Percentiles rank a stretch among this genome's conserved stretches.
Conservation (phyloP, 768 basidiomycete species). For the Kwoniella dejecticola region DNA sequence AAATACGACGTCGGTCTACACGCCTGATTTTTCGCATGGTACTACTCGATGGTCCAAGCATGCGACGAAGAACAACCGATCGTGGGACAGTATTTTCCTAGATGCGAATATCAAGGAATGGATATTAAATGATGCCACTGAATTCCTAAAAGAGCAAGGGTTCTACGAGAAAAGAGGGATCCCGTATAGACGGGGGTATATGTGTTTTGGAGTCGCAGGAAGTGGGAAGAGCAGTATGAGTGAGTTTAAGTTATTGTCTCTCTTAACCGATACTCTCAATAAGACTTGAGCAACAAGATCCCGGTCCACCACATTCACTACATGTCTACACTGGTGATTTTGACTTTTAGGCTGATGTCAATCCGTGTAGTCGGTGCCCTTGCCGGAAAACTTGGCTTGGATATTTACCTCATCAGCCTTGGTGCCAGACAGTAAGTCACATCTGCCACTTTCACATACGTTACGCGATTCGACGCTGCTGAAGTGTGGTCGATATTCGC, state of each 20-base stretch:
- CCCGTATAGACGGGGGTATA: conserved; percentile 33
- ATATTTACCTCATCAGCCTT: conserved; percentile 27
- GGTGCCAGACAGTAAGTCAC: neutral
- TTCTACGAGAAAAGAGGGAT: conserved; percentile 34
- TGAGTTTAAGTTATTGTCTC: neutral
- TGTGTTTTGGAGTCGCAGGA: conserved; percentile 22
- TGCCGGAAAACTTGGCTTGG: conserved; percentile 56
- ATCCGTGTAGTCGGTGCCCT: conserved; percentile 63
- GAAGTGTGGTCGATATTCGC: neutral
- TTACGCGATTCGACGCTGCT: neutral
- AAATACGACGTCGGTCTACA: neutral
- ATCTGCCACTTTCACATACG: too few relatives aligned
- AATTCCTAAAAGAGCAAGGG: conserved; percentile 20
- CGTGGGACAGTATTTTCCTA: conserved; percentile 34
- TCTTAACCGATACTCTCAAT: neutral
- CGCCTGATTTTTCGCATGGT: neutral
- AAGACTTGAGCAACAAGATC: neutral
- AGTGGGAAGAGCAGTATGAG: conserved; percentile 23
- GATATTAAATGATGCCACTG: conserved; percentile 25
- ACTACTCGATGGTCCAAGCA: neutral
- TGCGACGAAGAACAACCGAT: conserved; percentile 13
- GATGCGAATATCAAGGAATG: conserved; percentile 29
- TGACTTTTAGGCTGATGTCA: neutral
- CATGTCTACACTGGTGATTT: too few relatives aligned
- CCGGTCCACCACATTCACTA: too few relatives aligned